Percentiles rank a stretch among this genome's conserved stretches.
phyloP scores from a whole-genome alignment of 2,329 filamentous ascomycete species.

The Alternaria triticimaculans region DNA sequence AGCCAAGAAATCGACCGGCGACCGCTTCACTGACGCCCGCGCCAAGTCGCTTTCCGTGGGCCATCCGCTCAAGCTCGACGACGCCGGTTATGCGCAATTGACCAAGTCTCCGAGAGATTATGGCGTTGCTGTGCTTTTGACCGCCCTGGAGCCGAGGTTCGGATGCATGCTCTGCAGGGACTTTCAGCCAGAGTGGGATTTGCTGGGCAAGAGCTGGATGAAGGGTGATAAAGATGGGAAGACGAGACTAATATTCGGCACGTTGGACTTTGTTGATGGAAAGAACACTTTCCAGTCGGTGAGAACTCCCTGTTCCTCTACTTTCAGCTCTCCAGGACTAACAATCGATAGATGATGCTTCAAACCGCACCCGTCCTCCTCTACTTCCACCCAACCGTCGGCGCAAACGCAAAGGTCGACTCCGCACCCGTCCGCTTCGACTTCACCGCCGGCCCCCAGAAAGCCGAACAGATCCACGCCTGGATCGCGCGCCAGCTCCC shows the following conservation, averaged over 20 bases:
- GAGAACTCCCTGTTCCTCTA: constrained; percentile 32
- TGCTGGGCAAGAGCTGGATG: constrained; percentile 84
- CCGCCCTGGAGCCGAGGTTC: constrained; percentile 82
- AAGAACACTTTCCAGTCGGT: constrained; percentile 87
- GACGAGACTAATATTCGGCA: constrained; percentile 77
- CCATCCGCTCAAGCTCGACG: constrained; percentile 76
- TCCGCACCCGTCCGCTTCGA: constrained; percentile 79
- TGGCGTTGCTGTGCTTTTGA: constrained; percentile 80
- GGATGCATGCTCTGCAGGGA: constrained; percentile 86
- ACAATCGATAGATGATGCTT: constrained; percentile 73
- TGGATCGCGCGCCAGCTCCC: constrained; percentile 83
- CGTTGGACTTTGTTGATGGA: constrained; percentile 86
- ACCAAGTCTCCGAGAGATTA: constrained; percentile 84
- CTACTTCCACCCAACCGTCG: constrained; percentile 83
- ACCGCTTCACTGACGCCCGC: constrained; percentile 76
- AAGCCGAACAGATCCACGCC: constrained; percentile 76
- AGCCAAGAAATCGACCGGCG: constrained; percentile 67
- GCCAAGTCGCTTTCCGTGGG: constrained; percentile 68
- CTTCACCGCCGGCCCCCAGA: constrained; percentile 75
- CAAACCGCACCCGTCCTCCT: constrained; percentile 93
- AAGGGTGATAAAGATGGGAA: constrained; percentile 80
- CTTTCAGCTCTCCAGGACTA: neutral
- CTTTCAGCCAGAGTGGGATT: constrained; percentile 93
- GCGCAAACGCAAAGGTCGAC: constrained; percentile 76
- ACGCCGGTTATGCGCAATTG: constrained; percentile 75